Percentiles rank a stretch among this genome's conserved stretches.
Evolutionary conservation across 345 rosid species (phyloP).

Genomic region (Acer yangbiense): DNA sequence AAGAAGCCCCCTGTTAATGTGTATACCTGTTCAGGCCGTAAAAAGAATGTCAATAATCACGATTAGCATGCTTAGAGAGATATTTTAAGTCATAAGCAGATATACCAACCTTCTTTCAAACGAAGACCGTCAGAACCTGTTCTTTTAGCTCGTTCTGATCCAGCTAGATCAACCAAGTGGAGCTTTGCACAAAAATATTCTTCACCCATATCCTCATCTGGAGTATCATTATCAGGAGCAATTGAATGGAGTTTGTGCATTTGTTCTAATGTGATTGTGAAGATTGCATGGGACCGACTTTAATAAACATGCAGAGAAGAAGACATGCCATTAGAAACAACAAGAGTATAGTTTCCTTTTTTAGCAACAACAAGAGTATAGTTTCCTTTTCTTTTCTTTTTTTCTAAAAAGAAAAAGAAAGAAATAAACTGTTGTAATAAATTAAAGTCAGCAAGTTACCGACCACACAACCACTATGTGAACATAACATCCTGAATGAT

Average conservation of each 20-base stretch:
- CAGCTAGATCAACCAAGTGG: conserved; percentile 89
- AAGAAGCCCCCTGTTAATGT: conserved; percentile 82
- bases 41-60: conserved; percentile 16
- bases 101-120: conserved; percentile 67
- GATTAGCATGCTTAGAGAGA: background rate
- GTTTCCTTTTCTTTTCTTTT: background rate
- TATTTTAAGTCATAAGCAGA: conserved; percentile 16
- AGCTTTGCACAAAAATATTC: conserved; percentile 82
- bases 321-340: conserved; percentile 24
- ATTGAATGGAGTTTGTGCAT: conserved; percentile 54
- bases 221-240: conserved; percentile 41
- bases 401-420: no score
- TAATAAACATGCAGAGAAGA: conserved; percentile 40
- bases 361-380: conserved; percentile 4
- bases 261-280: conserved; percentile 87
- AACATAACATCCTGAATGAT: background rate
- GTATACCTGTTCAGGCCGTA: conserved; percentile 54
- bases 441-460: background rate
- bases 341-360: conserved; percentile 2
- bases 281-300: conserved; percentile 93
- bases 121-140: conserved; percentile 85
- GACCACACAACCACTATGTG: background rate
- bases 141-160: conserved; percentile 88
- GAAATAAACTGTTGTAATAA: background rate
- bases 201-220: conserved; percentile 60